Evolutionary conservation across 192 early-diverging fungal species (phyloP).

Genomic region (Pilobolus umbonatus): DNA sequence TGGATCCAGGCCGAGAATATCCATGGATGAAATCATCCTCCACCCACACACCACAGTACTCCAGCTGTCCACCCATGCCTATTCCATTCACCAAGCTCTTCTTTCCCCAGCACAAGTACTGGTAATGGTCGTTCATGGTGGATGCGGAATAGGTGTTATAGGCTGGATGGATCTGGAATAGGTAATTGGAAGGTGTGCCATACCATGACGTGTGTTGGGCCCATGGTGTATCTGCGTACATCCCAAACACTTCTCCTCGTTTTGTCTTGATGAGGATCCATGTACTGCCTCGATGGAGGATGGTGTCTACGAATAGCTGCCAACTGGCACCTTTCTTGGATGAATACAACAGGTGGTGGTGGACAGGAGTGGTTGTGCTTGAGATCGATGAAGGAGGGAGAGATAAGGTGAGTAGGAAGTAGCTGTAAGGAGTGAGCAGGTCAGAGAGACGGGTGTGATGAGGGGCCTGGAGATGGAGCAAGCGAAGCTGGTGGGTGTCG

Average conservation of each 20-base stretch:
- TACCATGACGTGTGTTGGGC: constrained; percentile 56
- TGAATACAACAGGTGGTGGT: constrained; percentile 39
- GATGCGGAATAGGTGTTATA: constrained; percentile 24
- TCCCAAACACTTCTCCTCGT: constrained; percentile 61
- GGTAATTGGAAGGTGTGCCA: constrained; percentile 53
- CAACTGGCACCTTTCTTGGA: constrained; percentile 45
- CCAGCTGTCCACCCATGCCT: constrained; percentile 72
- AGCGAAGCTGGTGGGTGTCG: too few relatives aligned
- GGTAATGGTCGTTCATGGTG: constrained; percentile 62
- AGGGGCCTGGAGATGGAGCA: too few relatives aligned
- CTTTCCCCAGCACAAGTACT: constrained; percentile 69
- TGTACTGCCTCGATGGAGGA: constrained; percentile 41
- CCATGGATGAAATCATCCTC: constrained; percentile 55
- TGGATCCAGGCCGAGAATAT: constrained; percentile 53
- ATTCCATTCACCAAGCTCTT: constrained; percentile 71
- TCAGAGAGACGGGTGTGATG: constrained; percentile 29
- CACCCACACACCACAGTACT: constrained; percentile 70
- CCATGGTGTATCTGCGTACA: constrained; percentile 57
- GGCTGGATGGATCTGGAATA: constrained; percentile 41
- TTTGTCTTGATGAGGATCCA: constrained; percentile 46
- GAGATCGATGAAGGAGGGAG: constrained; percentile 21
- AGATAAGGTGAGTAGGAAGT: constrained; percentile 32
- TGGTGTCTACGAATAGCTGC: constrained; percentile 40
- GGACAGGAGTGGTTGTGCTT: constrained; percentile 8
- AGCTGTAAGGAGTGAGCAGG: constrained; percentile 33